Evolutionary conservation across 2,329 filamentous ascomycete species (phyloP).

Genomic region (Alternaria infectoria): DNA sequence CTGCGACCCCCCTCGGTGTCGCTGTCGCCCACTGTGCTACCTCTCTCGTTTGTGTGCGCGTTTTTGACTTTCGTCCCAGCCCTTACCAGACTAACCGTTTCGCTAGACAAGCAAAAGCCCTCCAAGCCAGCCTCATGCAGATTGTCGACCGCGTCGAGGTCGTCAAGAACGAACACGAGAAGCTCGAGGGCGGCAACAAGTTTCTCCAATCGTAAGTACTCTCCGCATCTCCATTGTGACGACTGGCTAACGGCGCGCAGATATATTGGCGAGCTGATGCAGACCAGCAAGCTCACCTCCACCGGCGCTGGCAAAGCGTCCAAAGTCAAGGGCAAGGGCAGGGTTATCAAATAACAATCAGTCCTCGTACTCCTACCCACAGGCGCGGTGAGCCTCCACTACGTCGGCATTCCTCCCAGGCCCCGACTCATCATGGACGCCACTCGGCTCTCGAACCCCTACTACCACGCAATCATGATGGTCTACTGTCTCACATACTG

Average conservation of each 20-base stretch:
- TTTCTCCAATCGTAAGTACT: constrained; percentile 75
- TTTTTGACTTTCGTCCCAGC: constrained; percentile 4
- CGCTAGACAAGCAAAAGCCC: constrained; percentile 79
- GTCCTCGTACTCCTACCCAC: constrained; percentile 21
- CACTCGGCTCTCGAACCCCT: constrained; percentile 31
- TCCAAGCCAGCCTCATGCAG: constrained; percentile 87
- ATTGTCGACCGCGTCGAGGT: constrained; percentile 94
- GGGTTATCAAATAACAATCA: constrained; percentile 46
- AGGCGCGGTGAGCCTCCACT: constrained; percentile 21
- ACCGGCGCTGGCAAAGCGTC: constrained; percentile 58
- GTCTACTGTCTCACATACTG: constrained; percentile 38
- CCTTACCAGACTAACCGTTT: constrained; percentile 14
- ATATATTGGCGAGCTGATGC: constrained; percentile 96
- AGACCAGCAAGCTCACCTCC: constrained; percentile 67
- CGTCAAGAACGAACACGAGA: constrained; percentile 93
- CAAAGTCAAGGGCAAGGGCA: constrained; percentile 53
- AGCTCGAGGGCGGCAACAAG: constrained; percentile 94
- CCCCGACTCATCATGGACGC: constrained; percentile 42
- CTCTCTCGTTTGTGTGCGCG: neutral
- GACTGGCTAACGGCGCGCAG: constrained; percentile 56
- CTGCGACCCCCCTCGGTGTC: neutral
- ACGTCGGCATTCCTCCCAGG: constrained; percentile 35
- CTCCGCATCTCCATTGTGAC: neutral
- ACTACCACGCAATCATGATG: constrained; percentile 44
- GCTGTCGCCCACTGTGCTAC: neutral